These are phyloP conservation scores for Blastobotrys arbuscula DNA, from an alignment of 1,139 yeast species.

Conservation along the genomic window DNA sequence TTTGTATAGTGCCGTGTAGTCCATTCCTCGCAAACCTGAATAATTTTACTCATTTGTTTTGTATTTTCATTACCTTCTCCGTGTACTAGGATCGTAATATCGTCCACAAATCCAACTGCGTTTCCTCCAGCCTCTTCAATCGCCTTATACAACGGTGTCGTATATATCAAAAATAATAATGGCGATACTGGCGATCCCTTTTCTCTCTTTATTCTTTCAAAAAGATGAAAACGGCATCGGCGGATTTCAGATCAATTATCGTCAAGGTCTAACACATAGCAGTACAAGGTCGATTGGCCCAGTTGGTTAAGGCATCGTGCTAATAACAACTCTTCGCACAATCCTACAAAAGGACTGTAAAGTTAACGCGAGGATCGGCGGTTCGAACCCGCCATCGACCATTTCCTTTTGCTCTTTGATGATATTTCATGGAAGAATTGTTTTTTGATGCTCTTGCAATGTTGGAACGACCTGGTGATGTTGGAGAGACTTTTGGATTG, in stretches of 20 bases:
- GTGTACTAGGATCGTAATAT: background rate
- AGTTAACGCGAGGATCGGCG: slow-evolving; percentile 13
- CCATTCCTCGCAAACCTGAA: background rate
- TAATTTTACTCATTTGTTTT: background rate
- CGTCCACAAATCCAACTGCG: background rate
- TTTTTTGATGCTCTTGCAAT: too few species aligned
- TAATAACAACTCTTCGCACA: slow-evolving; percentile 12
- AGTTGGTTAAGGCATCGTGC: slow-evolving; percentile 15
- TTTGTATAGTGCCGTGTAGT: background rate
- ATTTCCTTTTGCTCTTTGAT: slow-evolving; percentile 4
- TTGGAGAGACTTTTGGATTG: too few species aligned
- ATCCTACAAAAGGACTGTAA: background rate
- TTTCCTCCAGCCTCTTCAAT: background rate
- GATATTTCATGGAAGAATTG: too few species aligned
- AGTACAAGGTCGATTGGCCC: slow-evolving; percentile 10
- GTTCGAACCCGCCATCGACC: slow-evolving; percentile 12
- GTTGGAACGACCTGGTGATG: too few species aligned
- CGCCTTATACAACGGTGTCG: slow-evolving; percentile 8
- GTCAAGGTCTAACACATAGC: background rate
- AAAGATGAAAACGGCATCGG: too few species aligned
- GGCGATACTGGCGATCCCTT: slow-evolving; percentile 23
- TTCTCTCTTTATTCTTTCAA: too few species aligned
- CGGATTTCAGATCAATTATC: background rate
- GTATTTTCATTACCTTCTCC: background rate
- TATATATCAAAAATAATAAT: slow-evolving; percentile 18